Percentiles rank a stretch among this genome's conserved stretches.
These are phyloP conservation scores for Podosphaera fusca DNA, from an alignment of 2,329 filamentous ascomycete species.

Conservation along the genomic window DNA sequence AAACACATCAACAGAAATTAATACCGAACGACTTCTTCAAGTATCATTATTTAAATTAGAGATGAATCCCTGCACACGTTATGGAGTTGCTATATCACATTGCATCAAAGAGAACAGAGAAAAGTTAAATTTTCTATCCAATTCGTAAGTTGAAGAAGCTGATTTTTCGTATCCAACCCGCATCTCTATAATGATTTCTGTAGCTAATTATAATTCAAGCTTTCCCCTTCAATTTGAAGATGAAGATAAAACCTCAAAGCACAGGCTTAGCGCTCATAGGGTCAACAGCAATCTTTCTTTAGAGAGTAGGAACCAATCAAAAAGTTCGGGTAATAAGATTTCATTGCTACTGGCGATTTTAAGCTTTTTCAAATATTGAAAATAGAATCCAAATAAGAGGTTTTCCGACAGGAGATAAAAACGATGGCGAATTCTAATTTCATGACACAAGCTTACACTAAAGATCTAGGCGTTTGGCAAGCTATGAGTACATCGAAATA, in stretches of 20 bases:
- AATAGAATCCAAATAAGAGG: background rate
- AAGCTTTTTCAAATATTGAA: background rate
- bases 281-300: background rate
- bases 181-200: background rate
- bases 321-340: background rate
- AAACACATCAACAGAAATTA: too few species aligned
- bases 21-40: too few species aligned
- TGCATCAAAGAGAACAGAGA: background rate
- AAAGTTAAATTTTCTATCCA: background rate
- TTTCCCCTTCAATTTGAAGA: background rate
- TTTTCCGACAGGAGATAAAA: too few species aligned
- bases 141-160: background rate
- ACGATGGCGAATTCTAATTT: too few species aligned
- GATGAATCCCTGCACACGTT: background rate
- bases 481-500: too few species aligned
- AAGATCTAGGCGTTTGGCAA: too few species aligned
- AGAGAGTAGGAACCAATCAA: background rate
- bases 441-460: too few species aligned
- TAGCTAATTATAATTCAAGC: background rate
- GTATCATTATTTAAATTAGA: background rate
- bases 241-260: too few species aligned
- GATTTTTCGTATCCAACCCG: too few species aligned
- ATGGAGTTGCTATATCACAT: background rate
- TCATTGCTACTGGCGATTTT: background rate
- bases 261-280: background rate